phyloP scores from a whole-genome alignment of 768 basidiomycete species.

The Auricularia sp. region DNA sequence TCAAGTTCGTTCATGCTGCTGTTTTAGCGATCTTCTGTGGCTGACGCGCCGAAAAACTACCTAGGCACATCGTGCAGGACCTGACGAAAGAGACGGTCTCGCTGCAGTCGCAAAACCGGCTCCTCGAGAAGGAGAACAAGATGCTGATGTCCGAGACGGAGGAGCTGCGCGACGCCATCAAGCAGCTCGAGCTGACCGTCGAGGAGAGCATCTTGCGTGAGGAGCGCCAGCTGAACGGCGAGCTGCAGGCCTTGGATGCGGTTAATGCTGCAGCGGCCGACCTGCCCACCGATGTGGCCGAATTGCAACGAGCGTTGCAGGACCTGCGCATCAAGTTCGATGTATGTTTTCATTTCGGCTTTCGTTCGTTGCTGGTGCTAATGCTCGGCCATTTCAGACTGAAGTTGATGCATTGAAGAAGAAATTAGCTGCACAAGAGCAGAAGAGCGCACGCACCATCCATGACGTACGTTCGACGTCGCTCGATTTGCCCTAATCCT shows the following conservation, averaged over 20 bases:
- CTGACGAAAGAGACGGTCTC: constrained; percentile 71
- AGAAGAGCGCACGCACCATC: constrained; percentile 58
- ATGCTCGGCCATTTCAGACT: constrained; percentile 8
- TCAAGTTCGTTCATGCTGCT: constrained; percentile 46
- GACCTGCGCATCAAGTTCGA: constrained; percentile 47
- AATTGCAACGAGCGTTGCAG: constrained; percentile 31
- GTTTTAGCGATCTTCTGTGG: neutral
- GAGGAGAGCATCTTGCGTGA: constrained; percentile 48
- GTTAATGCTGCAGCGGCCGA: neutral
- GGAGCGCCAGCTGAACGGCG: constrained; percentile 23
- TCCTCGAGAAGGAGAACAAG: constrained; percentile 70
- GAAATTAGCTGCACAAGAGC: constrained; percentile 56
- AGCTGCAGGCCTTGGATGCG: constrained; percentile 2
- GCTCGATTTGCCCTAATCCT: neutral
- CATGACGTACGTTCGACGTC: constrained; percentile 43
- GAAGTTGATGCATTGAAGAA: constrained; percentile 44
- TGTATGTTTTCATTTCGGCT: constrained; percentile 21
- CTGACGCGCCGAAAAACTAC: constrained; percentile 2
- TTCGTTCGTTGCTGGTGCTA: neutral
- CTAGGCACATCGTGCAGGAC: constrained; percentile 78
- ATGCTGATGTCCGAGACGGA: constrained; percentile 54
- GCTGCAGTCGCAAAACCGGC: constrained; percentile 50
- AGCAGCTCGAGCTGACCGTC: constrained; percentile 63
- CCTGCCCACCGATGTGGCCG: constrained; percentile 22
- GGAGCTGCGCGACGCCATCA: constrained; percentile 71